Evolutionary conservation across 192 early-diverging fungal genomes (phyloP).

Genomic region (Jimgerdemannia flammicorona): DNA sequence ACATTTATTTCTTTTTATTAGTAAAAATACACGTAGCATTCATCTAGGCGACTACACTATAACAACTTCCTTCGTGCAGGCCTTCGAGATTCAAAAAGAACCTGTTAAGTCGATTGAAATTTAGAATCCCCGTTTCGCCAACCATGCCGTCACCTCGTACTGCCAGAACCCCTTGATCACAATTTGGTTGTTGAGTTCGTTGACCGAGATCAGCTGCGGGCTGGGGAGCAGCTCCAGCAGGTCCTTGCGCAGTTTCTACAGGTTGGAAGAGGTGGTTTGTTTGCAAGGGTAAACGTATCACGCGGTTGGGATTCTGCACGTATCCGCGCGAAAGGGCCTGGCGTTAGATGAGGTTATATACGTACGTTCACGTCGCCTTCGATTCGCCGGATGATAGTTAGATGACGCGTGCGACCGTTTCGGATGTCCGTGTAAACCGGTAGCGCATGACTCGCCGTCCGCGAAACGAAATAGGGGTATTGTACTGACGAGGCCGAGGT

Average conservation of each 20-base stretch:
- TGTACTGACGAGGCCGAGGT: not conserved
- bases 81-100: too few species aligned
- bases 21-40: too few species aligned
- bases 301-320: not conserved
- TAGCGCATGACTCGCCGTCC: constrained; percentile 54
- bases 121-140: constrained; percentile 54
- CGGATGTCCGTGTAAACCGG: constrained; percentile 70
- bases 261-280: constrained; percentile 20
- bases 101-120: not conserved
- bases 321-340: not conserved
- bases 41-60: too few species aligned
- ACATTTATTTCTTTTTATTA: too few species aligned
- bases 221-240: constrained; percentile 20
- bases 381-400: constrained; percentile 67
- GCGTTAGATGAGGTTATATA: not conserved
- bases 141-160: constrained; percentile 48
- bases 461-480: constrained; percentile 56
- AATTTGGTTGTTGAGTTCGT: constrained; percentile 43
- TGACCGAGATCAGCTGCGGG: constrained; percentile 30
- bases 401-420: constrained; percentile 59
- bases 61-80: too few species aligned
- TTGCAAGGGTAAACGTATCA: constrained; percentile 4
- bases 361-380: constrained; percentile 61
- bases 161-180: constrained; percentile 51
- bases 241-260: constrained; percentile 21